phyloP scores from a whole-genome alignment of 768 basidiomycete genomes.

The Rickenella mellea region DNA sequence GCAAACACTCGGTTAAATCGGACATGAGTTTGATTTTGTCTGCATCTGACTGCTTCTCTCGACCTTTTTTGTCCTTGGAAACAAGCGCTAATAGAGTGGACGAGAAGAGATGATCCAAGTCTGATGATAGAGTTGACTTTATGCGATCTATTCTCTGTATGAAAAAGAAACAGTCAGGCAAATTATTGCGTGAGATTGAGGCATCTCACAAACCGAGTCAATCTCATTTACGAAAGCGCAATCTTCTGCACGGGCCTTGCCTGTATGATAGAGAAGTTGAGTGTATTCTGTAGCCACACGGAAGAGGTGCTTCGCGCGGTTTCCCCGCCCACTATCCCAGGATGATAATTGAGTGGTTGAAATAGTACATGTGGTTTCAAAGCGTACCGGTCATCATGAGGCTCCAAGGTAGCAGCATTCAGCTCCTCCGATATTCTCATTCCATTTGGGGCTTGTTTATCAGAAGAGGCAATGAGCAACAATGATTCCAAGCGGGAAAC shows the following conservation, averaged over 20 bases:
- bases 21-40: slow-evolving; percentile 54
- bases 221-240: slow-evolving; percentile 78
- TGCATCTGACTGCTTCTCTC: slow-evolving; percentile 43
- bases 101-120: slow-evolving; percentile 77
- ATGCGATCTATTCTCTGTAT: slow-evolving; percentile 74
- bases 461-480: slow-evolving; percentile 65
- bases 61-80: slow-evolving; percentile 26
- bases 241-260: slow-evolving; percentile 68
- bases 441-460: too few species aligned
- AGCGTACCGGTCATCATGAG: too few species aligned
- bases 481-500: slow-evolving; percentile 82
- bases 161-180: neutral
- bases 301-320: slow-evolving; percentile 69
- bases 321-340: slow-evolving; percentile 41
- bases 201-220: slow-evolving; percentile 57
- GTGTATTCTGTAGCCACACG: slow-evolving; percentile 88
- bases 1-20: slow-evolving; percentile 71
- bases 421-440: neutral
- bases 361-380: too few species aligned
- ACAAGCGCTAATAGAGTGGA: slow-evolving; percentile 41
- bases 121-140: slow-evolving; percentile 74
- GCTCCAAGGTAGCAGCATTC: neutral
- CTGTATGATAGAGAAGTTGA: slow-evolving; percentile 82
- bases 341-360: too few species aligned
- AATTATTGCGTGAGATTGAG: slow-evolving; percentile 17